Percentiles rank a stretch among this genome's conserved stretches.
Evolutionary conservation across 2,329 filamentous ascomycete genomes (phyloP).

Genomic region (Sporothrix pseudoabietina): DNA sequence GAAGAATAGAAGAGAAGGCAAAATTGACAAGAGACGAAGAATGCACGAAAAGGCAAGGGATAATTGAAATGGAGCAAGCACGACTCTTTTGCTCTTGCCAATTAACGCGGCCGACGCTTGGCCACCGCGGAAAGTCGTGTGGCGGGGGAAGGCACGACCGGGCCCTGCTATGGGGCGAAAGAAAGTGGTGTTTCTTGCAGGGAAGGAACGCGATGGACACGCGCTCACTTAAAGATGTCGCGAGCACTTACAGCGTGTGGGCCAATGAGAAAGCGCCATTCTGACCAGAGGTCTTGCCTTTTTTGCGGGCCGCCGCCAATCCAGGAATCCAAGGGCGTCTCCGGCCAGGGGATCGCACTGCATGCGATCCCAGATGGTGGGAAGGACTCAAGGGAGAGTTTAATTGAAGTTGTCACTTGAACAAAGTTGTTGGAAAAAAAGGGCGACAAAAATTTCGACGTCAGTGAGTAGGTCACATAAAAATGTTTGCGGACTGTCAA

Average conservation of each 20-base stretch:
- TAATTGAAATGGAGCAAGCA: constrained; percentile 9
- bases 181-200: background rate
- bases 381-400: background rate
- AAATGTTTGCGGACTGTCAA: background rate
- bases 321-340: background rate
- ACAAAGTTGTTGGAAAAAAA: background rate
- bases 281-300: constrained; percentile 14
- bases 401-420: background rate
- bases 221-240: constrained; percentile 29
- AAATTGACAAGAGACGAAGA: background rate
- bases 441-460: background rate
- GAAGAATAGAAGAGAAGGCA: constrained; percentile 6
- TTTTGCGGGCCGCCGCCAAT: constrained; percentile 4
- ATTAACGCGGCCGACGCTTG: constrained; percentile 29
- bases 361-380: background rate
- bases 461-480: too few relatives aligned
- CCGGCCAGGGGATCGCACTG: background rate
- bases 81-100: constrained; percentile 11
- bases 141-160: constrained; percentile 35
- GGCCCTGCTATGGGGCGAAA: constrained; percentile 27
- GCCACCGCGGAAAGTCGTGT: constrained; percentile 31
- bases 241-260: constrained; percentile 18
- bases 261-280: constrained; percentile 29
- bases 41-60: constrained; percentile 16
- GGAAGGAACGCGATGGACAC: constrained; percentile 32